phyloP scores from a whole-genome alignment of 2,329 filamentous ascomycete genomes.

The Aspergillus floridensis region DNA sequence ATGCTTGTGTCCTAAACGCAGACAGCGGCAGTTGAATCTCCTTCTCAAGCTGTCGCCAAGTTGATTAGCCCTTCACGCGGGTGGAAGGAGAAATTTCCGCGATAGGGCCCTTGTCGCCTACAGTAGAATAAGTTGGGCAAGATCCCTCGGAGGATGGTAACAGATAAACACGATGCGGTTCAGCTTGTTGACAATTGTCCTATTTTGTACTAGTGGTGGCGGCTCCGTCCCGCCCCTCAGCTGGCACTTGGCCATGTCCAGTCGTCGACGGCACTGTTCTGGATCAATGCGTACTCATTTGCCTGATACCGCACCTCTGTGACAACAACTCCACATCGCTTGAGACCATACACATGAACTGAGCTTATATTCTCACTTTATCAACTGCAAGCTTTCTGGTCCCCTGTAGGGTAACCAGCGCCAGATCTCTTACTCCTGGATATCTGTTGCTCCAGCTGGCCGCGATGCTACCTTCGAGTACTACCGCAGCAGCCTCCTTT shows the following conservation, averaged over 20 bases:
- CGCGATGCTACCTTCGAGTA: constrained; percentile 29
- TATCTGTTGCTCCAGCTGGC: constrained; percentile 12
- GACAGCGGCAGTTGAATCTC: not conserved
- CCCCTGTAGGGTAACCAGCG: too few species aligned
- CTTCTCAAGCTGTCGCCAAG: not conserved
- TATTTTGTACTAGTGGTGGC: constrained; percentile 28
- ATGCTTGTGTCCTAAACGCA: constrained; percentile 28
- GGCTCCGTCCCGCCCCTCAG: not conserved
- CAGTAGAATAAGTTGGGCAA: constrained; percentile 5
- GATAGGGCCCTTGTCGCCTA: not conserved
- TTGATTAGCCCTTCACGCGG: not conserved
- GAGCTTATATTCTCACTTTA: too few species aligned
- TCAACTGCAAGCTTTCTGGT: too few species aligned
- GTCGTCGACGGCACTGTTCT: not conserved
- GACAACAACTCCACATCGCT: not conserved
- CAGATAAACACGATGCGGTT: not conserved
- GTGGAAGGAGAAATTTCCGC: not conserved
- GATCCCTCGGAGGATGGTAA: not conserved
- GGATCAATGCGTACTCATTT: not conserved
- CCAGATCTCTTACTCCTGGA: too few species aligned
- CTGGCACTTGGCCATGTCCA: not conserved
- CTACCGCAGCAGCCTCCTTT: constrained; percentile 26
- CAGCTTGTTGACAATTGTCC: constrained; percentile 41
- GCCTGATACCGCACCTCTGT: not conserved
- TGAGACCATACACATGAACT: too few species aligned